These are phyloP conservation scores for Pelargonium australe DNA, from an alignment of 441 rosid species.

Conservation along the genomic window DNA sequence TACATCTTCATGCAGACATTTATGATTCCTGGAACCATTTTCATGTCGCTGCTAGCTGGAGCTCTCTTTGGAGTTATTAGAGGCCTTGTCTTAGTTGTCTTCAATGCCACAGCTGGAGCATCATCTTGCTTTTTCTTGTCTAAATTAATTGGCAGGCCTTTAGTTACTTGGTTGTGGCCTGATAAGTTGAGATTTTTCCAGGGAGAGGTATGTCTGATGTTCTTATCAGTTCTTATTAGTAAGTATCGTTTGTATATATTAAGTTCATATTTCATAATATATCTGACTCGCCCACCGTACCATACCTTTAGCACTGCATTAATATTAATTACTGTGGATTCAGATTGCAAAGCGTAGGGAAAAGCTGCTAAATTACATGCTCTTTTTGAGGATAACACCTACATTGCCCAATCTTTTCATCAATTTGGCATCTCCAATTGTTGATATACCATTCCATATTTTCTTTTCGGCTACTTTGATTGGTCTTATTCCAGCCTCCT, in stretches of 20 bases:
- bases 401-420: constrained; percentile 88
- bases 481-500: constrained; percentile 89
- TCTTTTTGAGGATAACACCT: constrained; percentile 90
- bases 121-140: constrained; percentile 86
- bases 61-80: constrained; percentile 88
- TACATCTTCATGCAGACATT: constrained; percentile 98
- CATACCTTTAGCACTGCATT: constrained; percentile 10
- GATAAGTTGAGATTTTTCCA: constrained; percentile 83
- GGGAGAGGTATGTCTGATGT: constrained; percentile 51
- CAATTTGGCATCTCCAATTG: constrained; percentile 94
- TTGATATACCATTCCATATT: constrained; percentile 89
- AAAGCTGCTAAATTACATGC: constrained; percentile 88
- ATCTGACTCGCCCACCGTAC: not conserved
- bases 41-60: constrained; percentile 95
- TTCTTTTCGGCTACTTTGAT: constrained; percentile 87
- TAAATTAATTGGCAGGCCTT: constrained; percentile 83
- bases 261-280: not conserved
- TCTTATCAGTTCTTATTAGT: not conserved
- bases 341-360: constrained; percentile 88
- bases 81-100: constrained; percentile 80
- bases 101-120: constrained; percentile 92
- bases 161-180: constrained; percentile 92
- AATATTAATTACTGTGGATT: constrained; percentile 7
- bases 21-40: constrained; percentile 99
- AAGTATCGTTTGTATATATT: not conserved